These are phyloP conservation scores for Acacia crassicarpa DNA, from an alignment of 306 rosid species.

Conservation along the genomic window DNA sequence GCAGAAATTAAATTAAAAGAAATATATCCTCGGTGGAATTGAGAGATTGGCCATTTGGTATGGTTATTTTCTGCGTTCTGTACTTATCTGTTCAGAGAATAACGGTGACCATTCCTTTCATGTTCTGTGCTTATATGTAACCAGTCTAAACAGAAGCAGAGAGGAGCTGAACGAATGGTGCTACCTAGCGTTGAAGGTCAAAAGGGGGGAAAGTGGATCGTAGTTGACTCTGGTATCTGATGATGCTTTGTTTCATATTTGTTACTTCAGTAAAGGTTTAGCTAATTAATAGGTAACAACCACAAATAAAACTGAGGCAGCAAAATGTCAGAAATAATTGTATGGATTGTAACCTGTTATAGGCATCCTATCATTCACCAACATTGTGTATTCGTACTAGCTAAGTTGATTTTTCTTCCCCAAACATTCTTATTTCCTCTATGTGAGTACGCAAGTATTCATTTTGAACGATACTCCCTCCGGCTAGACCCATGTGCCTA, in stretches of 20 bases:
- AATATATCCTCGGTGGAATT: background rate
- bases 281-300: background rate
- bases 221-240: constrained; percentile 79
- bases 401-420: background rate
- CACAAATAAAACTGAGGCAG: background rate
- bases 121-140: background rate
- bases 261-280: background rate
- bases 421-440: background rate
- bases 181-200: constrained; percentile 92
- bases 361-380: background rate
- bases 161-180: constrained; percentile 57
- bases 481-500: too few species aligned
- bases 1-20: background rate
- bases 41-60: background rate
- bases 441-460: background rate
- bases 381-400: background rate
- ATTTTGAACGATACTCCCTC: background rate
- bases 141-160: constrained; percentile 92
- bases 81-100: background rate
- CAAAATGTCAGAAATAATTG: background rate
- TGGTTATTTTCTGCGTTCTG: background rate
- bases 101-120: background rate
- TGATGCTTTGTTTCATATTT: background rate
- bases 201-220: constrained; percentile 91
- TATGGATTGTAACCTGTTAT: background rate